Evolutionary conservation across 257 asterid species (phyloP), one percentile per base, ranked within the genome.

Genomic region (Solanum bukasovii): DNA sequence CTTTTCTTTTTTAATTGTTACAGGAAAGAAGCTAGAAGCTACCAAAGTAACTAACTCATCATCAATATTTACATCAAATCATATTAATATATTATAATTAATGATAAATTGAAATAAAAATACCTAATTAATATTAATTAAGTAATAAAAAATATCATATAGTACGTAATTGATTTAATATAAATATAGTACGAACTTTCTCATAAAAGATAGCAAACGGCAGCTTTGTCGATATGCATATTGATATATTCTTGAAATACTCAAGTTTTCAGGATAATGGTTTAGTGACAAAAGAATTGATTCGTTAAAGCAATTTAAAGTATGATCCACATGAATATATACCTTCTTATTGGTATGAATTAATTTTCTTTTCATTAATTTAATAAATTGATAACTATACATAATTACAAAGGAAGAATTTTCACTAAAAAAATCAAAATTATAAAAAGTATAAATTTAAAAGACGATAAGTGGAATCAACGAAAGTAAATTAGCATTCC

Each of bases 401-500:
- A 0, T 70, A 1, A 4, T 9, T 9, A 1, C 3, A 6, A 0
- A 6, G 75, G 14, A n/a, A 13, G 10, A 68, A 6, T 12, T 29
- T 68, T 68, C 5, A 29, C 10, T 29, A 6, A 68, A 13, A 13
- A 31, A 31, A 31, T 31, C 3, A 31, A 31, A 31, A 31, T 31
- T 31, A 31, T 31, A 31, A 33, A 25, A 67, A 67, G 21, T 68
- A 27, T 27, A 27, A 7, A 68, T 7, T 27, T 1, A 13, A 29
- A 70, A 70, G 4, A 27, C 5, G 10, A 13, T 6, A 68, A 68
- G 61, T 49, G 10, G 21, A 27, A 5, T 27, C 21, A 68, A 29
- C 1, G 23, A 68, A 68, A 29, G 75, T 68, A 5, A 27, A 6
- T 3, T 68, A 5, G 11, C 16, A 25, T 25, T 63, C 25, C 31